These are phyloP conservation scores for Neurospora hispaniola DNA, from an alignment of 495 filamentous ascomycete genomes.

Conservation along the genomic window DNA sequence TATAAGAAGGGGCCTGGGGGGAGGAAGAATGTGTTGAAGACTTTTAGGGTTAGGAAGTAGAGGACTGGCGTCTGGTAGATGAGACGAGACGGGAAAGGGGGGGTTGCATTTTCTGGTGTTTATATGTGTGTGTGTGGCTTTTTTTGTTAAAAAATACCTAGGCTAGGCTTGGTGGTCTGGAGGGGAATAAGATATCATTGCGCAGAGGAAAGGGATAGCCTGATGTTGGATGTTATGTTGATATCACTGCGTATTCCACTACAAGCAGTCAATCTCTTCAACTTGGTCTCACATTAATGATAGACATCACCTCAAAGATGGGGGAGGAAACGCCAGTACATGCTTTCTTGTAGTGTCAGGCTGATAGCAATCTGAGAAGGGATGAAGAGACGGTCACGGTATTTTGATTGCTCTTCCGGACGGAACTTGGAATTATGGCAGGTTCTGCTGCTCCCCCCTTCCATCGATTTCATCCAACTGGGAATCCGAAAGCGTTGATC, in stretches of 20 bases:
- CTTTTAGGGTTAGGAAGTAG: slow-evolving; percentile 57
- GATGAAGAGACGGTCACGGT: background rate
- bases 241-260: too few relatives aligned
- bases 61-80: background rate
- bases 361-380: background rate
- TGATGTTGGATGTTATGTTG: too few relatives aligned
- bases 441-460: background rate
- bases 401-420: too few relatives aligned
- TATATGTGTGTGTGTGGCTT: background rate
- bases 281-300: too few relatives aligned
- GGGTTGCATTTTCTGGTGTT: background rate
- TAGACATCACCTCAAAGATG: too few relatives aligned
- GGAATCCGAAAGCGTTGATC: background rate
- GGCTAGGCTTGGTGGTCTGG: background rate
- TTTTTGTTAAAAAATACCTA: background rate
- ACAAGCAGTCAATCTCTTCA: too few relatives aligned
- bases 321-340: background rate
- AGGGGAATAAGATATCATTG: background rate
- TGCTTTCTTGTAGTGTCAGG: background rate
- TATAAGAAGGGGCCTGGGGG: slow-evolving; percentile 25
- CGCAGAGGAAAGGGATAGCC: background rate
- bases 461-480: background rate
- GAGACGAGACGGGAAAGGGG: background rate
- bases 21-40: slow-evolving; percentile 77
- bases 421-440: background rate